These are phyloP conservation scores for Arabidopsis lyrata DNA, from an alignment of 441 rosid genomes.

Conservation along the genomic window DNA sequence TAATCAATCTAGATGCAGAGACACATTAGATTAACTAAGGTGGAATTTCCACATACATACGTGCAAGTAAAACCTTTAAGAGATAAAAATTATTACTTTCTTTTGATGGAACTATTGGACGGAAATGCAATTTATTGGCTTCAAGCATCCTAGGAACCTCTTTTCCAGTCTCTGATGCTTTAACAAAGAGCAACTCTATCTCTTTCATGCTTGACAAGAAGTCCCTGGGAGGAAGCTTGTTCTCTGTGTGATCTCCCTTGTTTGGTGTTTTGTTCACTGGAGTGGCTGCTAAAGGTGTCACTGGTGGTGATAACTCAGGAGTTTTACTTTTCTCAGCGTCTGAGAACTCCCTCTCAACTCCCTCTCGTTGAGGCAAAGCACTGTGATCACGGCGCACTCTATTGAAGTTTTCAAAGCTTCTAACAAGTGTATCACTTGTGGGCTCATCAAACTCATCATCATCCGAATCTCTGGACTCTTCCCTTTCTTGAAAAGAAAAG, in stretches of 20 bases:
- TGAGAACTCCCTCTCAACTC: conserved; percentile 63
- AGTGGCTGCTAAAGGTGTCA: conserved; percentile 53
- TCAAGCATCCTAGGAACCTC: conserved; percentile 99
- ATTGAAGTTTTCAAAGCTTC: conserved; percentile 82
- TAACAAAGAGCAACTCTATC: conserved; percentile 73
- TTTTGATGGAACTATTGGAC: conserved; percentile 65
- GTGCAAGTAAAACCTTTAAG: conserved; percentile 5
- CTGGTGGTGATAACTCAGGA: conserved; percentile 71
- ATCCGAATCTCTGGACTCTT: conserved; percentile 70
- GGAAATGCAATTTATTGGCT: conserved; percentile 89
- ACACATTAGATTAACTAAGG: not conserved
- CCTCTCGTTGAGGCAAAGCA: conserved; percentile 53
- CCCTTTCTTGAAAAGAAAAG: conserved; percentile 61
- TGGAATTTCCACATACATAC: not conserved
- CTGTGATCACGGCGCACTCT: conserved; percentile 60
- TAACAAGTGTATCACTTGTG: conserved; percentile 70
- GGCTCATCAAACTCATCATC: conserved; percentile 92
- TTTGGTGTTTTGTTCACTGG: conserved; percentile 54
- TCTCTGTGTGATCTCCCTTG: conserved; percentile 58
- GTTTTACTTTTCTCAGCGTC: conserved; percentile 63
- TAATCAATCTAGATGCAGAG: conserved; percentile 3
- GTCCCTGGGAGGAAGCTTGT: conserved; percentile 72
- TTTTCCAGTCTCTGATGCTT: conserved; percentile 93
- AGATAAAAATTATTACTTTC: conserved; percentile 56
- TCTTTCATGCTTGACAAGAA: conserved; percentile 86